Evolutionary conservation across 306 rosid genomes (phyloP), one percentile per base, ranked within the genome.

Genomic region (Lathyrus sativus): DNA sequence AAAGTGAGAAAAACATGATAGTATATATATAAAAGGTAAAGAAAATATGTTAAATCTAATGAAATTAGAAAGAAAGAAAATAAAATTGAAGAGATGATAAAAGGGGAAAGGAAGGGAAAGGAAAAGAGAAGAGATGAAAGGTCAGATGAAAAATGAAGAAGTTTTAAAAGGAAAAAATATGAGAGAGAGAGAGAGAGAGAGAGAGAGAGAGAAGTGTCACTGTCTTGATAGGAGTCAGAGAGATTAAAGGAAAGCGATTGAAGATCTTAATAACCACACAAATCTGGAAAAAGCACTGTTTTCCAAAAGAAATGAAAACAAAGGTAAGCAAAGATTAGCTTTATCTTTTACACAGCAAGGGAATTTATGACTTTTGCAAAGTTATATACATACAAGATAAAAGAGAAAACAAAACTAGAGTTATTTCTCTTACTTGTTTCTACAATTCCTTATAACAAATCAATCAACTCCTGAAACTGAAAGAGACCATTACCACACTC

Each of bases 171-270:
- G 29, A 60, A 39, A 45, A 48, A 13, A 39, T 46, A 48, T 13
- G 48, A 31, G 17, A 10, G 63, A 28, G 41, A 49, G 42, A 67
- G 46, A 29, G 15, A 15, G 62, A 26, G 18, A 42, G 35, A 67
- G 73, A 46, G 26, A 50, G 41, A 54, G 51, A n/a, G 45, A 17
- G 81, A 67, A 79, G 80, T 83, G 93, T 89, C 93, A 77, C 87
- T 83, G 46, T 89, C 93, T 62, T 84, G 77, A 15, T 80, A 65
- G 39, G 86, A 85, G 78, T 89, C 86, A 85, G 87, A 65, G 87
- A 65, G 79, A 35, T 35, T 35, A 76, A 73, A 74, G 70, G 85
- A 83, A 81, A 83, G 86, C 77, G 88, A 87, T 85, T 71, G 85
- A 70, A 75, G 82, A 81, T 81, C 82, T 87, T 70, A 73, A 70